These are phyloP conservation scores for Tilletia setariae DNA, from an alignment of 1,284 basidiomycete species.

Conservation along the genomic window DNA sequence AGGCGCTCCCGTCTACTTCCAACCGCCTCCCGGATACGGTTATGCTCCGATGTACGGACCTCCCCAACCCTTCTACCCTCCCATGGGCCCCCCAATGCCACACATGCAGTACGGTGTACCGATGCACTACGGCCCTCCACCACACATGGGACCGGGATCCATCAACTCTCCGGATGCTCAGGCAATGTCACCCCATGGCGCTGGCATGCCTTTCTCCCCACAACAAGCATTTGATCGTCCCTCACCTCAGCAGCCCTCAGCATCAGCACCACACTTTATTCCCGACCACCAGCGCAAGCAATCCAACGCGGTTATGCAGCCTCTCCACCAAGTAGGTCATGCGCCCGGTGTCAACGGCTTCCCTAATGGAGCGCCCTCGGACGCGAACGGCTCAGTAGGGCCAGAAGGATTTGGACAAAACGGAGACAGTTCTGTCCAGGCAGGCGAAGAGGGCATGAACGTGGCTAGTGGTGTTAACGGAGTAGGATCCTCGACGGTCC, in stretches of 20 bases:
- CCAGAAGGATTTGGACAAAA: background rate
- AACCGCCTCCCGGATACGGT: slow-evolving; percentile 33
- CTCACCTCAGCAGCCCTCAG: slow-evolving; percentile 11
- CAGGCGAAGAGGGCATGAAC: slow-evolving; percentile 2
- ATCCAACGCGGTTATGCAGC: background rate
- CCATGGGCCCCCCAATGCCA: slow-evolving; percentile 35
- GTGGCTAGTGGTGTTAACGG: slow-evolving; percentile 16
- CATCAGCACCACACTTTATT: slow-evolving; percentile 16
- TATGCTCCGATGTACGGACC: slow-evolving; percentile 40
- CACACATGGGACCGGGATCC: slow-evolving; percentile 9
- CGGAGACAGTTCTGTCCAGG: background rate
- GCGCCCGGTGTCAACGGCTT: background rate
- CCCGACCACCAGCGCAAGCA: slow-evolving; percentile 13
- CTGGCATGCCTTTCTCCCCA: slow-evolving; percentile 20
- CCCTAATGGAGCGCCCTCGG: background rate
- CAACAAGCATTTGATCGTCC: slow-evolving; percentile 13
- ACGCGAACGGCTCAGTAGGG: background rate
- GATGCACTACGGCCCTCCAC: slow-evolving; percentile 5
- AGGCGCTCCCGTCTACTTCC: slow-evolving; percentile 36
- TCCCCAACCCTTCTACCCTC: slow-evolving; percentile 36
- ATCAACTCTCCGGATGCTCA: slow-evolving; percentile 36
- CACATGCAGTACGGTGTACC: slow-evolving; percentile 32
- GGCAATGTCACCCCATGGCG: slow-evolving; percentile 22
- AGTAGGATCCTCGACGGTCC: slow-evolving; percentile 3
- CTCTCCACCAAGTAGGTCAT: background rate